Conservation (phyloP, 352 stramenopile species). For the Phytophthora meadii region DNA sequence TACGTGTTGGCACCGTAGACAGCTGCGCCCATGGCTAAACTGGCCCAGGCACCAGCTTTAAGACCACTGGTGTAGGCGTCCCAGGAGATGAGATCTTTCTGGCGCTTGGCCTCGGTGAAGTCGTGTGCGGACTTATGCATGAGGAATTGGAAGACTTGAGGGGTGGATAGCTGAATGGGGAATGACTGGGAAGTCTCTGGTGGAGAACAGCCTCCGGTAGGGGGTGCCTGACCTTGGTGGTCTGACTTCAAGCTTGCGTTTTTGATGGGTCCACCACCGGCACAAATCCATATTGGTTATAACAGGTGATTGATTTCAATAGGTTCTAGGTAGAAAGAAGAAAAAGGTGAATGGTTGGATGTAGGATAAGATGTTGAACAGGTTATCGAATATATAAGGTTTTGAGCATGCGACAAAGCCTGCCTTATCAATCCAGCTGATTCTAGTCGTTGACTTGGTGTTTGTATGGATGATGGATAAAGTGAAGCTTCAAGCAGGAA, state of each 20-base stretch:
- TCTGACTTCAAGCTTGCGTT: slow-evolving; percentile 10
- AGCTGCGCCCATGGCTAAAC: slow-evolving; percentile 22
- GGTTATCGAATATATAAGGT: neutral
- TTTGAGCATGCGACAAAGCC: neutral
- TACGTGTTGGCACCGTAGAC: slow-evolving; percentile 45
- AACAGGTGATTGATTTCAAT: neutral
- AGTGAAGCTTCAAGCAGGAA: no score
- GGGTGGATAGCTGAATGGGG: neutral
- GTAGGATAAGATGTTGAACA: neutral
- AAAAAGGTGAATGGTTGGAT: no score
- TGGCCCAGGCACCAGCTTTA: slow-evolving; percentile 37
- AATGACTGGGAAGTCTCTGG: slow-evolving; percentile 8
- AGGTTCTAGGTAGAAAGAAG: no score
- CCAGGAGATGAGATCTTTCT: slow-evolving; percentile 44
- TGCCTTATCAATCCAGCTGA: neutral
- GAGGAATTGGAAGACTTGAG: slow-evolving; percentile 3
- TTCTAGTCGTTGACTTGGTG: neutral
- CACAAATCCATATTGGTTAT: neutral
- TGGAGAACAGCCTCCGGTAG: no score
- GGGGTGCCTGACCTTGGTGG: neutral
- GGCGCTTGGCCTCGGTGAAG: slow-evolving; percentile 27
- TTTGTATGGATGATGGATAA: slow-evolving; percentile 1
- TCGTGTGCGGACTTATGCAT: slow-evolving; percentile 37
- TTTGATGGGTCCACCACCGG: slow-evolving; percentile 5
- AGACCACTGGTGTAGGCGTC: slow-evolving; percentile 43